phyloP scores from a whole-genome alignment of 75 land plant genomes.

The Gnetum montanum region DNA sequence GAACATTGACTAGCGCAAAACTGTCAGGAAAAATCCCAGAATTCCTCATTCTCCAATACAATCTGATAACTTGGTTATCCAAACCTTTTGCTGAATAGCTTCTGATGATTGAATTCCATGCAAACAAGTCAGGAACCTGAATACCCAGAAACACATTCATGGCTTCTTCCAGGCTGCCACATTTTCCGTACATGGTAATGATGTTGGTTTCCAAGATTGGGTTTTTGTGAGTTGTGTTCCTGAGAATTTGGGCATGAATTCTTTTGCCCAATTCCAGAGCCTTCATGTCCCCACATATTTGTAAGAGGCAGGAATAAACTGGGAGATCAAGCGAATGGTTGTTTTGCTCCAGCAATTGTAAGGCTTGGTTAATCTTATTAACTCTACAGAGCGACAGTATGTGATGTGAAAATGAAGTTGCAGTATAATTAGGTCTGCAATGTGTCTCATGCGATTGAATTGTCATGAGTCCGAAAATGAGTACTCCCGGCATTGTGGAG shows the following conservation, averaged over 20 bases:
- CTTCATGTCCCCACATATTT: conserved; percentile 29
- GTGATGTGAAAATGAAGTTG: too few species aligned
- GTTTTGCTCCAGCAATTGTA: too few species aligned
- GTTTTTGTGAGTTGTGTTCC: conserved; percentile 16
- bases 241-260: conserved; percentile 29
- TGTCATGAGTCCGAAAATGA: too few species aligned
- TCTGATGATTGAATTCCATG: conserved; percentile 52
- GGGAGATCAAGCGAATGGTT: conserved; percentile 1
- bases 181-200: conserved; percentile 28
- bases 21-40: conserved; percentile 26
- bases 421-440: too few species aligned
- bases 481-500: too few species aligned
- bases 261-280: conserved; percentile 16
- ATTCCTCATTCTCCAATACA: conserved; percentile 29
- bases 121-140: conserved; percentile 36
- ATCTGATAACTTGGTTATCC: conserved; percentile 8
- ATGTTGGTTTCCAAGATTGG: conserved; percentile 36
- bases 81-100: conserved; percentile 25
- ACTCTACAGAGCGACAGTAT: too few species aligned
- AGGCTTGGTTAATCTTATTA: too few species aligned
- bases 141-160: conserved; percentile 31
- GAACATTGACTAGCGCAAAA: conserved; percentile 20
- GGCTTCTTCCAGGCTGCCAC: conserved; percentile 16
- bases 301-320: conserved; percentile 38
- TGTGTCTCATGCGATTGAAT: too few species aligned